Conservation (phyloP, 768 basidiomycete species). For the Pisolithus albus region DNA sequence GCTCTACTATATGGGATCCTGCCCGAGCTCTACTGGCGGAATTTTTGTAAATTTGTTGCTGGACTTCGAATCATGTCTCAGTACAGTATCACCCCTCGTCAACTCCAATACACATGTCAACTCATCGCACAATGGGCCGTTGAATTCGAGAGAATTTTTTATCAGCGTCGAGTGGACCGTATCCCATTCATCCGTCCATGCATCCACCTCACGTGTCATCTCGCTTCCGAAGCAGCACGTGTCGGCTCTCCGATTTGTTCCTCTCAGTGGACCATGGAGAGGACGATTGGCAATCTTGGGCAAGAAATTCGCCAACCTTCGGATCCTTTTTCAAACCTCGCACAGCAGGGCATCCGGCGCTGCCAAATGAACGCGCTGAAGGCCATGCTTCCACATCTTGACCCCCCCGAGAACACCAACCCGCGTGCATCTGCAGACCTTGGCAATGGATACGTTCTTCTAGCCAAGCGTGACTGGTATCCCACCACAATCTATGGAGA, state of each 20-base stretch:
- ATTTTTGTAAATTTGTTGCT: neutral
- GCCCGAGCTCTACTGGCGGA: neutral
- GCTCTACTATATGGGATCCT: neutral
- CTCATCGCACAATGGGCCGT: conserved; percentile 14
- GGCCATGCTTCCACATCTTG: conserved; percentile 9
- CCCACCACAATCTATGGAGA: neutral
- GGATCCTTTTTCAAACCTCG: conserved; percentile 22
- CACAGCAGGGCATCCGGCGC: conserved; percentile 17
- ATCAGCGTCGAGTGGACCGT: conserved; percentile 13
- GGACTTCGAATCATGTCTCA: neutral
- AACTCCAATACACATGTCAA: neutral
- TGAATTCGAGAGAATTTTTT: conserved; percentile 25
- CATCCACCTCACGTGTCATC: conserved; percentile 23
- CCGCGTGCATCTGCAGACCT: neutral
- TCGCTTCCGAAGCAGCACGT: neutral
- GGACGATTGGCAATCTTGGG: conserved; percentile 20
- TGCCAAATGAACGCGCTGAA: conserved; percentile 15
- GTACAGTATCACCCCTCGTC: neutral
- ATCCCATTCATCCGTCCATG: conserved; percentile 23
- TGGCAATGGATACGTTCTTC: neutral
- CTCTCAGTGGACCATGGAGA: conserved; percentile 26
- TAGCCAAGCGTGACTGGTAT: neutral
- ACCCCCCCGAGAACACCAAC: neutral
- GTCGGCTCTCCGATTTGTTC: conserved; percentile 16
- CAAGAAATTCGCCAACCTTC: conserved; percentile 19